Evolutionary conservation across 1,284 basidiomycete species (phyloP).

Genomic region (Heterobasidion occidentale): DNA sequence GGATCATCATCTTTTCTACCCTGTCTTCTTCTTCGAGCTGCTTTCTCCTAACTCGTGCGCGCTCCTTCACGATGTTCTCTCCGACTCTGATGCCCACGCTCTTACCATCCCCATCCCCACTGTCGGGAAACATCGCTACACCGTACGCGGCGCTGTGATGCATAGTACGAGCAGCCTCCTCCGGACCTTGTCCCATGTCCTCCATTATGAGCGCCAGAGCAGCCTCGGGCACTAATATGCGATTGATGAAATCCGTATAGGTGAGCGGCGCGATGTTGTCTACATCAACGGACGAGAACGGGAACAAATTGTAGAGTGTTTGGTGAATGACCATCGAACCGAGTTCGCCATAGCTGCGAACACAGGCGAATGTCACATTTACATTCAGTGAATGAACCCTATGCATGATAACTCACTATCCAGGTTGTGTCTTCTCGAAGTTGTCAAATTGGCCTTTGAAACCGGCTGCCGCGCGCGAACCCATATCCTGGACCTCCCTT

Average conservation of each 20-base stretch:
- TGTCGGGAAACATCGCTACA: slow-evolving; percentile 70
- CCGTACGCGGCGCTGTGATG: slow-evolving; percentile 71
- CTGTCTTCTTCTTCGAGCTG: slow-evolving; percentile 54
- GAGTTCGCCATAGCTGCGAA: slow-evolving; percentile 66
- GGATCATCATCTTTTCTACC: slow-evolving; percentile 28
- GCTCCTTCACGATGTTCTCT: slow-evolving; percentile 52
- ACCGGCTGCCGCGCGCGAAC: slow-evolving; percentile 54
- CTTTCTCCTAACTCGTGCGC: slow-evolving; percentile 50
- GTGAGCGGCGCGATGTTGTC: slow-evolving; percentile 51
- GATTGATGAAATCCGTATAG: slow-evolving; percentile 62
- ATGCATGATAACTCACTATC: slow-evolving; percentile 53
- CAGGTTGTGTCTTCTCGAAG: slow-evolving; percentile 72
- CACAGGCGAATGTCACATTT: background rate
- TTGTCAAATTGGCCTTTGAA: slow-evolving; percentile 64
- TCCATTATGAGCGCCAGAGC: slow-evolving; percentile 66
- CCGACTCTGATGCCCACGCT: slow-evolving; percentile 11
- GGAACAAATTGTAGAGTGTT: slow-evolving; percentile 67
- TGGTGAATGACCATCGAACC: slow-evolving; percentile 73
- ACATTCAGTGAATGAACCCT: background rate
- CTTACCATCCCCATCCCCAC: slow-evolving; percentile 19
- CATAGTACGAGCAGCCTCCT: slow-evolving; percentile 45
- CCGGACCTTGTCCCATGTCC: slow-evolving; percentile 40
- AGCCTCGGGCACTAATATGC: slow-evolving; percentile 68
- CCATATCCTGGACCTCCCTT: slow-evolving; percentile 52
- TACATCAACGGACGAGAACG: slow-evolving; percentile 46